Conservation (phyloP, 164 flowering plant genomes). For the Hamamelis virginiana region DNA sequence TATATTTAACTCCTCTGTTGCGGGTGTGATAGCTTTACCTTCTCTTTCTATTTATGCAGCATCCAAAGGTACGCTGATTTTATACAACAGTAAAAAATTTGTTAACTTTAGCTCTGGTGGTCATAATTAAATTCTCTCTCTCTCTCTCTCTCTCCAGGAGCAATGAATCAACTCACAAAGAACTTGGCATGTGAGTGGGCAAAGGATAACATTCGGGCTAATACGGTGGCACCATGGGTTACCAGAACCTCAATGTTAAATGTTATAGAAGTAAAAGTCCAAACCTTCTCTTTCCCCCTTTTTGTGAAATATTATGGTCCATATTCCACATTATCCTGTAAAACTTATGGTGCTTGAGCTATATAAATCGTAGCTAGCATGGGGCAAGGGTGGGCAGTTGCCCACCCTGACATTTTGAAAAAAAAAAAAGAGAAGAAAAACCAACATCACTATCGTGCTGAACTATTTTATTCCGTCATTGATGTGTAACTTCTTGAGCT, state of each 20-base stretch:
- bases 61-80: constrained; percentile 32
- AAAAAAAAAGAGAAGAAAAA: too few species aligned
- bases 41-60: constrained; percentile 31
- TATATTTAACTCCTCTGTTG: constrained; percentile 47
- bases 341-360: too few species aligned
- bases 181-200: constrained; percentile 66
- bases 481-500: too few species aligned
- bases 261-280: not conserved
- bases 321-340: too few species aligned
- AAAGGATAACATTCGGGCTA: constrained; percentile 45
- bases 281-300: too few species aligned
- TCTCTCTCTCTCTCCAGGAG: constrained; percentile 29
- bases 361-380: too few species aligned
- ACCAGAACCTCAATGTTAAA: constrained; percentile 24
- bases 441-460: too few species aligned
- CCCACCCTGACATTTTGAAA: too few species aligned
- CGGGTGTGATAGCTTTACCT: constrained; percentile 26
- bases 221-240: constrained; percentile 48
- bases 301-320: too few species aligned
- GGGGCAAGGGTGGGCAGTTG: too few species aligned
- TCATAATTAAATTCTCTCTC: not conserved
- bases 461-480: too few species aligned
- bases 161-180: constrained; percentile 48
- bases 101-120: too few species aligned
- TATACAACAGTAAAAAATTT: not conserved